Conservation (phyloP, 192 early-diverging fungal species). For the Linnemannia zychae region DNA sequence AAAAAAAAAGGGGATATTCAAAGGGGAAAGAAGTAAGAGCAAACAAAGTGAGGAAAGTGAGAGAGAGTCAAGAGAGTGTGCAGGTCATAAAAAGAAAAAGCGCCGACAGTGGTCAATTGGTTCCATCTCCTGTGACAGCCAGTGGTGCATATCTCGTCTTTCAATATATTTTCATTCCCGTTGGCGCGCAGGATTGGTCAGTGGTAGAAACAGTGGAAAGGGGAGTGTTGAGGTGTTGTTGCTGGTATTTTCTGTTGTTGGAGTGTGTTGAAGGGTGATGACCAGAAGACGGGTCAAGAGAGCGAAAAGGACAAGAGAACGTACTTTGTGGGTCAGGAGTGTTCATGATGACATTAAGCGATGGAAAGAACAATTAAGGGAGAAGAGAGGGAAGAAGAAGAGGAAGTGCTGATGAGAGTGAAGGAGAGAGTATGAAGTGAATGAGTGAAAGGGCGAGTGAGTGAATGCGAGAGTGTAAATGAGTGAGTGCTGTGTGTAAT, state of each 20-base stretch:
- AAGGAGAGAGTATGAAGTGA: not conserved
- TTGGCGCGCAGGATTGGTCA: too few relatives aligned
- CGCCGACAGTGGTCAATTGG: not conserved
- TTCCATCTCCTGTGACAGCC: not conserved
- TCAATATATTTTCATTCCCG: too few relatives aligned
- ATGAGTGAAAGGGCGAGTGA: not conserved
- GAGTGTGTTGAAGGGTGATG: too few relatives aligned
- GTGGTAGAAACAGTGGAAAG: too few relatives aligned
- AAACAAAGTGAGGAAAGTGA: not conserved
- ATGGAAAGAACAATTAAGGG: too few relatives aligned
- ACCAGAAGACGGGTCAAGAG: not conserved
- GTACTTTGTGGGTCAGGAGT: not conserved
- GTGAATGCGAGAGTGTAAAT: not conserved
- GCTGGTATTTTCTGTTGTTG: too few relatives aligned
- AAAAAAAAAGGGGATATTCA: not conserved
- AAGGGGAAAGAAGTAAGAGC: not conserved
- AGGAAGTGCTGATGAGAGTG: not conserved
- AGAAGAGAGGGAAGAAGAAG: not conserved
- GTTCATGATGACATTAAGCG: constrained; percentile 9
- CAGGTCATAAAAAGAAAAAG: not conserved
- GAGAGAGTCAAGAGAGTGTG: not conserved
- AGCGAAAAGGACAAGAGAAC: not conserved
- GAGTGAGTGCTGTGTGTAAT: not conserved
- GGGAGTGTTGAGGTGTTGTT: too few relatives aligned
- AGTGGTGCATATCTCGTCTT: too few relatives aligned